Conservation (phyloP, 768 basidiomycete genomes). For the Termitomyces sp. region DNA sequence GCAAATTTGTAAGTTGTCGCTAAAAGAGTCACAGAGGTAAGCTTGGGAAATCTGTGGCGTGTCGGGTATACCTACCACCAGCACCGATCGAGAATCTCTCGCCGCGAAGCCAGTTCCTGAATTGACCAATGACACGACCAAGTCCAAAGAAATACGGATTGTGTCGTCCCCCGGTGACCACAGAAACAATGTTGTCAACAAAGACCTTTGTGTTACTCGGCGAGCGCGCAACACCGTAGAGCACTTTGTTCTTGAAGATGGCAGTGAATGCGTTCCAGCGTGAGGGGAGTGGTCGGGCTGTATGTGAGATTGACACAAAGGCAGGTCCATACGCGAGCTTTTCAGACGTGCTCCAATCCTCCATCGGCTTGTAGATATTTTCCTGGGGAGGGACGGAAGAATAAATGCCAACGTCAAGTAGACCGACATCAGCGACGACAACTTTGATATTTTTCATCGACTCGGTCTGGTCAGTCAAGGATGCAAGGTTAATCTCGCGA, state of each 20-base stretch:
- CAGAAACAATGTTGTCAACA: slow-evolving; percentile 49
- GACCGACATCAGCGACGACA: slow-evolving; percentile 70
- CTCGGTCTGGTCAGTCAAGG: slow-evolving; percentile 46
- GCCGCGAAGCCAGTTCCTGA: slow-evolving; percentile 56
- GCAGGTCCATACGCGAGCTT: slow-evolving; percentile 68
- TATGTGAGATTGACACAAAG: slow-evolving; percentile 44
- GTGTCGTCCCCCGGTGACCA: slow-evolving; percentile 52
- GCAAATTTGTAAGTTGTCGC: slow-evolving; percentile 67
- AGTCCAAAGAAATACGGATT: slow-evolving; percentile 37
- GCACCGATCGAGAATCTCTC: slow-evolving; percentile 71
- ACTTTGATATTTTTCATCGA: slow-evolving; percentile 64
- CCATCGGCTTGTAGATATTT: slow-evolving; percentile 46
- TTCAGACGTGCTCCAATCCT: slow-evolving; percentile 71
- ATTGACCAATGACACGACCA: slow-evolving; percentile 38
- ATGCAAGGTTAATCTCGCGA: slow-evolving; percentile 59
- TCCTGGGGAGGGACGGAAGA: slow-evolving; percentile 20
- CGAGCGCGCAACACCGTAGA: slow-evolving; percentile 38
- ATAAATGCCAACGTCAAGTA: slow-evolving; percentile 32
- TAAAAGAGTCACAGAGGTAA: slow-evolving; percentile 20
- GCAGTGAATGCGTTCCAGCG: slow-evolving; percentile 23
- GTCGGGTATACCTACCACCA: slow-evolving; percentile 50
- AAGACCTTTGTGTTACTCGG: slow-evolving; percentile 55
- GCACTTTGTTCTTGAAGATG: slow-evolving; percentile 31
- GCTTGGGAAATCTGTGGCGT: not conserved
- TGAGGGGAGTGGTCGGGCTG: slow-evolving; percentile 18